A percentile compares a stretch with the other conserved stretches of the same genome.
Evolutionary conservation across 139 green algal species (phyloP).

Genomic region (Chlorella vulgaris): DNA sequence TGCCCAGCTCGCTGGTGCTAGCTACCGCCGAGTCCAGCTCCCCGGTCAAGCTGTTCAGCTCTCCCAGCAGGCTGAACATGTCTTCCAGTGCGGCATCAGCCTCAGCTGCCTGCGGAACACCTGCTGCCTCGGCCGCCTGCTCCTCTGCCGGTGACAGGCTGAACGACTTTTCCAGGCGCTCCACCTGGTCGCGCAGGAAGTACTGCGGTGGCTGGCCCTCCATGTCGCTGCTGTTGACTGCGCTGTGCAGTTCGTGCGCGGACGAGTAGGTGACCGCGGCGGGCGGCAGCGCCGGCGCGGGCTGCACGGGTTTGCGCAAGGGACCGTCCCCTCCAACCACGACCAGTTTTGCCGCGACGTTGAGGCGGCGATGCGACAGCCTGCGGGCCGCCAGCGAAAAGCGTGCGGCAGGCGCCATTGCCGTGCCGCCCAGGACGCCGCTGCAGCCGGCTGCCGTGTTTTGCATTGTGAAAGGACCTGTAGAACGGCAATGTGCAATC

Average conservation of each 20-base stretch:
- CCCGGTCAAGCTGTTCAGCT: conserved; percentile 2
- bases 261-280: neutral
- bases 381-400: neutral
- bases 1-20: neutral
- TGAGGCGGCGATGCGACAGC: neutral
- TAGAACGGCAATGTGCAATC: neutral
- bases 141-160: neutral
- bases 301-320: neutral
- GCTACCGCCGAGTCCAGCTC: conserved; percentile 9
- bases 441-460: neutral
- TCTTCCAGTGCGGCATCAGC: neutral
- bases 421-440: neutral
- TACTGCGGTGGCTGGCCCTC: neutral
- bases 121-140: neutral
- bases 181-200: neutral
- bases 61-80: neutral
- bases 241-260: neutral
- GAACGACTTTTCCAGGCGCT: neutral
- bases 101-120: conserved; percentile 1
- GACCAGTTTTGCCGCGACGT: neutral
- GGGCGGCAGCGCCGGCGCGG: neutral
- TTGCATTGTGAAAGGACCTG: neutral
- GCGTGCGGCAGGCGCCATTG: neutral
- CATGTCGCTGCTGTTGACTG: neutral
- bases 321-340: neutral